Evolutionary conservation across 805 yeast genomes (phyloP).

Genomic region (Vanderwaltozyma tropicalis): DNA sequence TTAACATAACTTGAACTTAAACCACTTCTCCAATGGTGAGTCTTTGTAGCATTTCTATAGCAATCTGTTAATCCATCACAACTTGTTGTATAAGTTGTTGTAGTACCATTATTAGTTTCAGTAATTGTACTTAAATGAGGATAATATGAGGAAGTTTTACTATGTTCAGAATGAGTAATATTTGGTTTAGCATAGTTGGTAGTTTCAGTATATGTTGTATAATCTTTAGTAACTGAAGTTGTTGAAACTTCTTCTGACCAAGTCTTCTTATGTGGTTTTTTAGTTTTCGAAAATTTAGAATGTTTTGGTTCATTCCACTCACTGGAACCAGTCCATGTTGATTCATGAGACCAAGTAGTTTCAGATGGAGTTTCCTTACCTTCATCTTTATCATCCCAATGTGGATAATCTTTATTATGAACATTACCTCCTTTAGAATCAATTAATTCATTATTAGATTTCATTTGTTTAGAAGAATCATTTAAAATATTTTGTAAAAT

Average conservation of each 20-base stretch:
- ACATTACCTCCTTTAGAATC: not conserved
- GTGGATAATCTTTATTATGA: conserved; percentile 2
- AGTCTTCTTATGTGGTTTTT: too few relatives aligned
- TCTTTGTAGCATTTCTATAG: not conserved
- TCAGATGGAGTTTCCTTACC: too few relatives aligned
- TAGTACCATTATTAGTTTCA: not conserved
- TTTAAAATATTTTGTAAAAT: conserved; percentile 5
- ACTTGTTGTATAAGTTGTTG: not conserved
- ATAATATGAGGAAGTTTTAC: not conserved
- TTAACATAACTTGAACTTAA: not conserved
- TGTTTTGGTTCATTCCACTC: too few relatives aligned
- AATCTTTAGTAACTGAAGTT: not conserved
- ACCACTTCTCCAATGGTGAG: not conserved
- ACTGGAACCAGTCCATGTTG: too few relatives aligned
- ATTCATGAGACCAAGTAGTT: too few relatives aligned
- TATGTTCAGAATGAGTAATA: not conserved
- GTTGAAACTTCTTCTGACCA: too few relatives aligned
- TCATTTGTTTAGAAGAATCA: conserved; percentile 2
- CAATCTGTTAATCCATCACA: not conserved
- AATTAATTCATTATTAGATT: not conserved
- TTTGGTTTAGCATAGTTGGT: not conserved
- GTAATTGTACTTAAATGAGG: not conserved
- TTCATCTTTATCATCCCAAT: conserved; percentile 1
- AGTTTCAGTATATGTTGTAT: not conserved
- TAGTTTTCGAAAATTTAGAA: too few relatives aligned